Conservation (phyloP, 2,329 filamentous ascomycete genomes). For the Aureobasidium pullulans region DNA sequence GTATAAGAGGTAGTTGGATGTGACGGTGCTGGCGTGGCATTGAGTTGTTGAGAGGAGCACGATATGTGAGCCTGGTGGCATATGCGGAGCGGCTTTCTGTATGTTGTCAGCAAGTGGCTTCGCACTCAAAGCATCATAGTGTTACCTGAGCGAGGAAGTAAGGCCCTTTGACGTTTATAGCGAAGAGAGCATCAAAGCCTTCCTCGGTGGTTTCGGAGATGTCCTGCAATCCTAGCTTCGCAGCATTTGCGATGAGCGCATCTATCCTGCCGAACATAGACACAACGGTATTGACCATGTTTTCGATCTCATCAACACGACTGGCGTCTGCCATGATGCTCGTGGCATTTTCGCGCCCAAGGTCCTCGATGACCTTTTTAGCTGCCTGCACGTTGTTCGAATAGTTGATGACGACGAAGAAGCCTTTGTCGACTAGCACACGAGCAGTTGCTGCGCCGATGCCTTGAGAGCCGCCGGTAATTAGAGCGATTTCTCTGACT, state of each 20-base stretch:
- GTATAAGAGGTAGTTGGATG: constrained; percentile 46
- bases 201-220: constrained; percentile 44
- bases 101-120: neutral
- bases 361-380: constrained; percentile 43
- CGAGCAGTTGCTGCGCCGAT: constrained; percentile 35
- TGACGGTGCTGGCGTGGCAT: constrained; percentile 32
- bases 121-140: too few relatives aligned
- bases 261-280: constrained; percentile 50
- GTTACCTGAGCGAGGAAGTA: constrained; percentile 45
- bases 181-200: constrained; percentile 44
- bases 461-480: constrained; percentile 34
- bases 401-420: constrained; percentile 48
- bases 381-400: constrained; percentile 49
- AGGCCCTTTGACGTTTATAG: constrained; percentile 51
- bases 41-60: constrained; percentile 46
- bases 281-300: constrained; percentile 44
- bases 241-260: constrained; percentile 52
- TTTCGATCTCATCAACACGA: constrained; percentile 39
- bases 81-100: constrained; percentile 46
- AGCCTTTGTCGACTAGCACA: constrained; percentile 33
- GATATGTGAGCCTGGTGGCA: constrained; percentile 42
- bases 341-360: constrained; percentile 41
- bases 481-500: constrained; percentile 26
- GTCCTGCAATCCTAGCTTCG: constrained; percentile 42
- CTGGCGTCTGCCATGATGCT: constrained; percentile 51